Evolutionary conservation across 1,284 basidiomycete genomes (phyloP), one percentile per base, ranked within the genome.

Genomic region (Salmacisia buchloeana): DNA sequence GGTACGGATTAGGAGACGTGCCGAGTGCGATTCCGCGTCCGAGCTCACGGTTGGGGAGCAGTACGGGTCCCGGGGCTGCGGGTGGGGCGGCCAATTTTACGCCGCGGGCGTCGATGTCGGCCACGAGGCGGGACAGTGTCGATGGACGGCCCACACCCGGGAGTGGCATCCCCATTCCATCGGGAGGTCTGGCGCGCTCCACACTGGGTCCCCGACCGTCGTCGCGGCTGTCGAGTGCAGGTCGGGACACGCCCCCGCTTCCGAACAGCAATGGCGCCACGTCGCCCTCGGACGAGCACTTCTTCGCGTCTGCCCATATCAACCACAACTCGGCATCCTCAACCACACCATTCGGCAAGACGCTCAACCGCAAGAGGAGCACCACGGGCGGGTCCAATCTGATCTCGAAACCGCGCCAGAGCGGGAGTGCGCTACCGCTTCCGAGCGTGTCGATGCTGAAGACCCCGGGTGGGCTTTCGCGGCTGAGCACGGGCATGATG

Each of bases 11-110:
- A 31, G 27, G 49, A 7, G 49, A 54, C 21, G 27, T 25, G 4
- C 38, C 36, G 3, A 74, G 72, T 57, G 71, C 75, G 29, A 72
- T 78, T 36, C 76, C 76, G 23, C 68, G 76, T 2, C 76, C 76
- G 2, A 70, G 72, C 38, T 75, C 73, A 9, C 67, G 76, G 12
- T 60, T 78, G 67, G 59, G 62, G 15, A 58, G 38, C n/a, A 69
- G 69, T 46, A 60, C 38, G 9, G 64, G 64, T 23, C 63, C 58
- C 27, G 46, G 35, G 4, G 43, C 57, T 3, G 34, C 46, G 2
- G 23, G 29, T 36, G n/a, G 9, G 58, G 52, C 21, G 64, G 60
- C 2, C n/a, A 52, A 41, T 59, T 62, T 34, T 7, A 66, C 68
- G 9, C 68, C 66, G 5, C 64, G 71, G 5, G 60, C 61, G 3